Percentiles rank a stretch among this genome's conserved stretches.
These are phyloP conservation scores for Selaginella tamariscina DNA, from an alignment of 75 land plant species.

Conservation along the genomic window DNA sequence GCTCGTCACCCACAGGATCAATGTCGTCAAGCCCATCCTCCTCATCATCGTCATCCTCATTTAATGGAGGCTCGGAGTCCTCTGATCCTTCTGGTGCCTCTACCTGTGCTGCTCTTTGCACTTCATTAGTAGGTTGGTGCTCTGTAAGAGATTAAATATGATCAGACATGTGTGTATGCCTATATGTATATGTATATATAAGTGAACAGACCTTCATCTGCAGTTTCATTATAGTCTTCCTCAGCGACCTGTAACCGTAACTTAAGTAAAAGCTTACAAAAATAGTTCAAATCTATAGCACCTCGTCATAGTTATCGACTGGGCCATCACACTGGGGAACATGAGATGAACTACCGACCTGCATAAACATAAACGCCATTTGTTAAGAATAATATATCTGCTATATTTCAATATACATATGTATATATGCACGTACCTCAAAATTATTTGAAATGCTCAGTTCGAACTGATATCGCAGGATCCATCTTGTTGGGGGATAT, in stretches of 20 bases:
- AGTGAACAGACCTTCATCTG: constrained; percentile 46
- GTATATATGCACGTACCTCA: too few relatives aligned
- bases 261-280: constrained; percentile 8
- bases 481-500: constrained; percentile 80
- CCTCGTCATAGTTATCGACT: constrained; percentile 76
- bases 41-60: constrained; percentile 71
- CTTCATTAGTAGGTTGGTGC: constrained; percentile 37
- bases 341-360: too few relatives aligned
- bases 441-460: too few relatives aligned
- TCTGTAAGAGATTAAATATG: constrained; percentile 20
- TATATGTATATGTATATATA: constrained; percentile 21
- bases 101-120: constrained; percentile 29
- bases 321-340: constrained; percentile 82
- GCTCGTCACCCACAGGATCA: constrained; percentile 67
- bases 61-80: constrained; percentile 75
- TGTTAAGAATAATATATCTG: too few relatives aligned
- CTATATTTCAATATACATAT: too few relatives aligned
- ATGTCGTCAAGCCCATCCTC: constrained; percentile 78
- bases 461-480: constrained; percentile 41
- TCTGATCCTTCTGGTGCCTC: constrained; percentile 43
- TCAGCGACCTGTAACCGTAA: constrained; percentile 44
- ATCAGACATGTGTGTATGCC: background rate
- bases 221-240: constrained; percentile 88
- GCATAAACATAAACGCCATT: too few relatives aligned
- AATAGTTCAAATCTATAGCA: constrained; percentile 7